Evolutionary conservation across 495 filamentous ascomycete genomes (phyloP).

Genomic region (Neurospora hispaniola): DNA sequence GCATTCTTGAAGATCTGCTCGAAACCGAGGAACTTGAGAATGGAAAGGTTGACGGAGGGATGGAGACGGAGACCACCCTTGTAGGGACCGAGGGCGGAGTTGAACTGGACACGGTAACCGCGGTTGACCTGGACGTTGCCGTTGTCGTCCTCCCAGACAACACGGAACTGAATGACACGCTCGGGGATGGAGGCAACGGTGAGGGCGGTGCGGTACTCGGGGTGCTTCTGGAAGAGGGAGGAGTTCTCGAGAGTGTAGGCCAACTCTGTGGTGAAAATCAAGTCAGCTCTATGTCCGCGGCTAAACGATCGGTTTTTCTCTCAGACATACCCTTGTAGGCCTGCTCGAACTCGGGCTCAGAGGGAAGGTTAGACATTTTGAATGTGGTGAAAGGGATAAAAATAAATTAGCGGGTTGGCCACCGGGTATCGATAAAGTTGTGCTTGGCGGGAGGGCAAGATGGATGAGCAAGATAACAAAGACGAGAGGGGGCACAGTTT

Average conservation of each 20-base stretch:
- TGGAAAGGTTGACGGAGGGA: conserved; percentile 90
- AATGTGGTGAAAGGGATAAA: conserved; percentile 1
- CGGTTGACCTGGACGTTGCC: conserved; percentile 86
- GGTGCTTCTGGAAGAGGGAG: conserved; percentile 84
- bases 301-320: background rate
- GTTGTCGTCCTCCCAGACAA: conserved; percentile 93
- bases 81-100: conserved; percentile 94
- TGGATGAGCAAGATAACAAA: conserved; percentile 2
- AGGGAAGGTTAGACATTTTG: conserved; percentile 73
- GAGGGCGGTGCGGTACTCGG: conserved; percentile 87
- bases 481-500: background rate
- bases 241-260: conserved; percentile 87
- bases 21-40: conserved; percentile 97
- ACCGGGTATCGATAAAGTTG: conserved; percentile 8
- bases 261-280: conserved; percentile 53
- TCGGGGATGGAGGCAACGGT: conserved; percentile 84
- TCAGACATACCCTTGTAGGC: conserved; percentile 72
- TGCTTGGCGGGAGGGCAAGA: conserved; percentile 5
- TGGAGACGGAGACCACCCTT: conserved; percentile 97
- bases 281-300: background rate
- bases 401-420: background rate
- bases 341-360: conserved; percentile 97
- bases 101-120: conserved; percentile 97
- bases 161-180: conserved; percentile 93
- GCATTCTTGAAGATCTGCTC: conserved; percentile 99